A percentile compares a stretch with the other conserved stretches of the same genome.
Evolutionary conservation across 768 basidiomycete genomes (phyloP).

Genomic region (Termitomyces eurrhizus): DNA sequence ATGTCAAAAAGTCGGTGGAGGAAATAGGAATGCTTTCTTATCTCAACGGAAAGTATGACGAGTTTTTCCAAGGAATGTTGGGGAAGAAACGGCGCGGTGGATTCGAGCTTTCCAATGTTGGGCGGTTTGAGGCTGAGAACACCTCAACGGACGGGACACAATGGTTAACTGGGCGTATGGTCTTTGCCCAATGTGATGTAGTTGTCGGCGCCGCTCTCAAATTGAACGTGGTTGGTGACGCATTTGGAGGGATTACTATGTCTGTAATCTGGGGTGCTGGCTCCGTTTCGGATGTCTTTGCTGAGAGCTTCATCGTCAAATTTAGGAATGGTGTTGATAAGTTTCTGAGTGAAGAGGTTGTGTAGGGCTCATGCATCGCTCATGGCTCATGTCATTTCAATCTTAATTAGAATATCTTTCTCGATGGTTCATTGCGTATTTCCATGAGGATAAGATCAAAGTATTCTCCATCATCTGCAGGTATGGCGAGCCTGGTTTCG

Average conservation of each 20-base stretch:
- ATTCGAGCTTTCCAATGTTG: conserved; percentile 37
- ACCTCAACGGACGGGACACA: not conserved
- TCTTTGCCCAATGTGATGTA: conserved; percentile 27
- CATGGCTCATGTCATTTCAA: not conserved
- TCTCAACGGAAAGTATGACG: conserved; percentile 27
- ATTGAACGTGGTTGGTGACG: conserved; percentile 23
- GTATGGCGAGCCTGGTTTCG: not conserved
- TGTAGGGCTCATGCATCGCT: not conserved
- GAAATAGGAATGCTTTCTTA: conserved; percentile 29
- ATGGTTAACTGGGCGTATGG: conserved; percentile 21
- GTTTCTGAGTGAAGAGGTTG: conserved; percentile 1
- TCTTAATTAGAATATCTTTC: not conserved
- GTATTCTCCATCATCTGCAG: not conserved
- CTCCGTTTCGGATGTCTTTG: conserved; percentile 18
- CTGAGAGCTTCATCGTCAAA: conserved; percentile 19
- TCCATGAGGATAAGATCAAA: not conserved
- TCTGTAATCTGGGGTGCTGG: conserved; percentile 25
- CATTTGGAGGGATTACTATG: conserved; percentile 22
- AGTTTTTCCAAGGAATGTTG: conserved; percentile 23
- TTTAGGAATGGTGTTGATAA: conserved; percentile 14
- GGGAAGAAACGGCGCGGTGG: conserved; percentile 28
- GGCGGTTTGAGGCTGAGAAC: conserved; percentile 18
- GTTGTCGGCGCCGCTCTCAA: conserved; percentile 25
- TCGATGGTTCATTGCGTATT: not conserved
- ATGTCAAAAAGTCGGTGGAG: conserved; percentile 17